phyloP scores from a whole-genome alignment of 1,284 basidiomycete genomes.

The Amylostereum chailletii region DNA sequence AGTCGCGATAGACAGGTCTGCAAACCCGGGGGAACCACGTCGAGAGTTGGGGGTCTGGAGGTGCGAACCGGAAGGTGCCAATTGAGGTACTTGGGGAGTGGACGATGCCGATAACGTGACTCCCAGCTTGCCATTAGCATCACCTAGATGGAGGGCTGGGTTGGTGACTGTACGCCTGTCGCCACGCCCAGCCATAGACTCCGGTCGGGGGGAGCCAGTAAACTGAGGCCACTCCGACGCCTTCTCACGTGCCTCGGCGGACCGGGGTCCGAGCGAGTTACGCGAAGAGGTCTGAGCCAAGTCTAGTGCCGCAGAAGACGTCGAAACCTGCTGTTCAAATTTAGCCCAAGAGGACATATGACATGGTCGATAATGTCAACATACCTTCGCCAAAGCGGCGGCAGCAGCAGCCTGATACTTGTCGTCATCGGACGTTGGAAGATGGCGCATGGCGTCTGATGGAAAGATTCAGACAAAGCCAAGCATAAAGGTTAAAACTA shows the following conservation, averaged over 20 bases:
- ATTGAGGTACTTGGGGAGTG: conserved; percentile 46
- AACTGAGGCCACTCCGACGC: conserved; percentile 94
- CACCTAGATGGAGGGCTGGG: conserved; percentile 54
- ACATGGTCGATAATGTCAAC: conserved; percentile 13
- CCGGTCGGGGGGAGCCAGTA: conserved; percentile 52
- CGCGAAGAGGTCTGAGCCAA: conserved; percentile 80
- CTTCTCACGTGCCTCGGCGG: conserved; percentile 56
- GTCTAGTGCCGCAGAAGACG: conserved; percentile 89
- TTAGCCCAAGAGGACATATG: conserved; percentile 3
- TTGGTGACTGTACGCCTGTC: conserved; percentile 67
- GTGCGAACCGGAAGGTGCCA: conserved; percentile 15
- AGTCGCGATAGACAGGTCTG: conserved; percentile 54
- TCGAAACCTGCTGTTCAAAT: conserved; percentile 50
- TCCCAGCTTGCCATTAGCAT: conserved; percentile 34
- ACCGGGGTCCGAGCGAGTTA: conserved; percentile 45
- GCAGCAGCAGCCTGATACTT: conserved; percentile 44
- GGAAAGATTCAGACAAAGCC: conserved; percentile 14
- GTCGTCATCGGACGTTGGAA: conserved; percentile 89
- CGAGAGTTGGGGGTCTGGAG: conserved; percentile 45
- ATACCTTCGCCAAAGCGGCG: conserved; percentile 55
- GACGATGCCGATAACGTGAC: conserved; percentile 45
- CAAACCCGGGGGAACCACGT: conserved; percentile 58
- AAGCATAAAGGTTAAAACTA: conserved; percentile 12
- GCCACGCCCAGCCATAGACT: conserved; percentile 39
- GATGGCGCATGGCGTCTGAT: conserved; percentile 81